phyloP scores from a whole-genome alignment of 2,329 filamentous ascomycete species.

The Simplicillium sp. region DNA sequence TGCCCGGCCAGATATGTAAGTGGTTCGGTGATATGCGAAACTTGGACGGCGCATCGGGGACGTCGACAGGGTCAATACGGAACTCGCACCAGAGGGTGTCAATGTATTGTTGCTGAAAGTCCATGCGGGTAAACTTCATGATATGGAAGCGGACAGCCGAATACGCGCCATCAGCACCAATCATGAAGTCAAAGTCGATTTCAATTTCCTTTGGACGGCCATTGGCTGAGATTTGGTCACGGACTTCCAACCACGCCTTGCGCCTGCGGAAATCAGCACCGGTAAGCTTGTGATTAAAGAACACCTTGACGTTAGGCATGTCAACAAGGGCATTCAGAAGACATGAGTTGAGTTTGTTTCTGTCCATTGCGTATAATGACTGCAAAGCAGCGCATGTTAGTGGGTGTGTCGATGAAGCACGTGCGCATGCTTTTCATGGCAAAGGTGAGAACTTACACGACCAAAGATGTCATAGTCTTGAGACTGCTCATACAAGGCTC shows the following conservation, averaged over 20 bases:
- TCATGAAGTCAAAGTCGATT: conserved; percentile 81
- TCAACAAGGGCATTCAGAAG: conserved; percentile 75
- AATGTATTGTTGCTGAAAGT: conserved; percentile 91
- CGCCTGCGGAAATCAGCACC: conserved; percentile 74
- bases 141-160: conserved; percentile 84
- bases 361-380: conserved; percentile 80
- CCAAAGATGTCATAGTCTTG: conserved; percentile 89
- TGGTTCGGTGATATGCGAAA: conserved; percentile 88
- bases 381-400: conserved; percentile 22
- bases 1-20: conserved; percentile 93
- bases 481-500: conserved; percentile 65
- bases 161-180: conserved; percentile 92
- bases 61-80: conserved; percentile 52
- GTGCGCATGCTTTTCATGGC: neutral
- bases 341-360: conserved; percentile 70
- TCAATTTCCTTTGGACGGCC: conserved; percentile 62
- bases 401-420: neutral
- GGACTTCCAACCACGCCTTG: conserved; percentile 78
- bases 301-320: conserved; percentile 81
- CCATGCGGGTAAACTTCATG: conserved; percentile 89
- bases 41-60: conserved; percentile 22
- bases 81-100: conserved; percentile 98
- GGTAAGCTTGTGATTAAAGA: conserved; percentile 89
- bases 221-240: conserved; percentile 22
- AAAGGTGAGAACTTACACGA: conserved; percentile 45